These are phyloP conservation scores for Camillea tinctor DNA, from an alignment of 2,329 filamentous ascomycete genomes.

Conservation along the genomic window DNA sequence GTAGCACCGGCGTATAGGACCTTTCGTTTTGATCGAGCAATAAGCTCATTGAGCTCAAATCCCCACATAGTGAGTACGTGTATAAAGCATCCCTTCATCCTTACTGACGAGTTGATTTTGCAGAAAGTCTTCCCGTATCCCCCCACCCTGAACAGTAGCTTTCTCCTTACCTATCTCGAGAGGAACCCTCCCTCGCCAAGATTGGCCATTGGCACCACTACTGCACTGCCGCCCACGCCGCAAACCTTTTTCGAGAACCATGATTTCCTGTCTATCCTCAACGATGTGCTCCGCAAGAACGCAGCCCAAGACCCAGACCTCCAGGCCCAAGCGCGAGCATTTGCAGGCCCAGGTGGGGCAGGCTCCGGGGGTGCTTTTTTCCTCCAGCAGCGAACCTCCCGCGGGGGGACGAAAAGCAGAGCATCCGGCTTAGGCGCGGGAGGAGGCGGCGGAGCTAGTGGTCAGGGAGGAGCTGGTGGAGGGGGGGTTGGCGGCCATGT, in stretches of 20 bases:
- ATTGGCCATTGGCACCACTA: slow-evolving; percentile 60
- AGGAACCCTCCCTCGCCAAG: slow-evolving; percentile 52
- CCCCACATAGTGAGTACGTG: slow-evolving; percentile 50
- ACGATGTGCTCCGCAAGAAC: slow-evolving; percentile 54
- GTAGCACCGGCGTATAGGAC: slow-evolving; percentile 21
- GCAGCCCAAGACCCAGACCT: slow-evolving; percentile 57
- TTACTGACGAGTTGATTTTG: slow-evolving; percentile 11
- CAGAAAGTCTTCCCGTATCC: slow-evolving; percentile 59
- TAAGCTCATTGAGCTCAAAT: slow-evolving; percentile 51
- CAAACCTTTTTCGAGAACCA: slow-evolving; percentile 59
- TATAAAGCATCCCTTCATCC: background rate
- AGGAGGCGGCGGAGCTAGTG: slow-evolving; percentile 54
- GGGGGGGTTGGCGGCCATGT: slow-evolving; percentile 61
- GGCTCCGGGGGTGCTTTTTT: slow-evolving; percentile 53
- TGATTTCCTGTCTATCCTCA: slow-evolving; percentile 57
- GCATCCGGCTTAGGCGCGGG: slow-evolving; percentile 34
- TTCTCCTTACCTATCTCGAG: slow-evolving; percentile 60
- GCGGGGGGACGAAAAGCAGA: slow-evolving; percentile 30
- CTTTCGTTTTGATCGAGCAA: slow-evolving; percentile 28
- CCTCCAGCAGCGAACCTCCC: slow-evolving; percentile 37
- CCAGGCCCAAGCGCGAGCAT: slow-evolving; percentile 55
- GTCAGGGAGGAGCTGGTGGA: slow-evolving; percentile 61
- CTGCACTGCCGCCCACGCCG: slow-evolving; percentile 59
- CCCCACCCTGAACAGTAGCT: slow-evolving; percentile 40
- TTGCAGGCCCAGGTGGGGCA: slow-evolving; percentile 57